phyloP scores from a whole-genome alignment of 306 rosid genomes.

The Ormosia emarginata region DNA sequence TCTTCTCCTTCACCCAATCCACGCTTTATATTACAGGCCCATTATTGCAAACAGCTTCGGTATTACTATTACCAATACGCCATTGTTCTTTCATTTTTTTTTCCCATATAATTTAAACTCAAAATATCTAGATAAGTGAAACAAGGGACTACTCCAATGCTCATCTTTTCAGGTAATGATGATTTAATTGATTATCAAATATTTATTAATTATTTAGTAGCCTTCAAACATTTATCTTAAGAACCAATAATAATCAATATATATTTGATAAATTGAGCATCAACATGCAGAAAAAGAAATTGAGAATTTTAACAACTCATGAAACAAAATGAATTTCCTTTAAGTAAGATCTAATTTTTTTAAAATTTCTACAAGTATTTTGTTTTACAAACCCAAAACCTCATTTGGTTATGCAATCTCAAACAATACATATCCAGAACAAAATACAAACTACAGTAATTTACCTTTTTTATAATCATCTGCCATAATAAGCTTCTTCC shows the following conservation, averaged over 20 bases:
- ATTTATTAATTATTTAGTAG: too few species aligned
- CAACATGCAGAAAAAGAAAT: too few species aligned
- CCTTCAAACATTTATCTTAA: too few species aligned
- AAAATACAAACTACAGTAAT: background rate
- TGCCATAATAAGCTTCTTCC: too few species aligned
- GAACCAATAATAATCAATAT: too few species aligned
- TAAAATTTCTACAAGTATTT: too few species aligned
- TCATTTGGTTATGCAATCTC: background rate
- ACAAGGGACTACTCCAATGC: background rate
- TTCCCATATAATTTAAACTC: background rate
- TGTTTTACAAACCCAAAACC: background rate
- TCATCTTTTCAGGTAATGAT: background rate
- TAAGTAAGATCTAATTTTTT: too few species aligned
- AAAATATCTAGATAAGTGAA: background rate
- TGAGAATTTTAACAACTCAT: too few species aligned
- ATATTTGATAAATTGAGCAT: too few species aligned
- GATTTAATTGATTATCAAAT: background rate
- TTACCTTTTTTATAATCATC: too few species aligned
- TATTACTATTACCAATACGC: background rate
- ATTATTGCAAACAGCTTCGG: background rate
- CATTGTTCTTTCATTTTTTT: background rate
- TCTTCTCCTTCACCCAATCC: background rate
- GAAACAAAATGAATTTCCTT: background rate
- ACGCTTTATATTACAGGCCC: background rate
- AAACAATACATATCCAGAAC: background rate